A percentile compares a stretch with the other conserved stretches of the same genome.
phyloP scores from a whole-genome alignment of 306 rosid species.

The Bauhinia variegata region DNA sequence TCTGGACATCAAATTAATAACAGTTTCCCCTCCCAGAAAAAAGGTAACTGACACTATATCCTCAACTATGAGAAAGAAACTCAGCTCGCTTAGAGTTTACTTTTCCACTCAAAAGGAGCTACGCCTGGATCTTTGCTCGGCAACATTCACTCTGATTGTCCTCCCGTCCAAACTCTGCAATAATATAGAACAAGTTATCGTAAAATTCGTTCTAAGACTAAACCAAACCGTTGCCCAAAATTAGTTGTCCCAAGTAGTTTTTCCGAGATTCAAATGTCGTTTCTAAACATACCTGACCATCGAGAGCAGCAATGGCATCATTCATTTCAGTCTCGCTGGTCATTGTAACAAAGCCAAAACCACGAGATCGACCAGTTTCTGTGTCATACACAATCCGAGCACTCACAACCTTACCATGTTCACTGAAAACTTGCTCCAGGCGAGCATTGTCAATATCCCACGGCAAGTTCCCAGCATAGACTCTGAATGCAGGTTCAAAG shows the following conservation, averaged over 20 bases:
- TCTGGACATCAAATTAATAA: too few species aligned
- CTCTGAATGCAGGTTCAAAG: slow-evolving; percentile 47
- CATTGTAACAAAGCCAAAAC: slow-evolving; percentile 93
- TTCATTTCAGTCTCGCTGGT: slow-evolving; percentile 71
- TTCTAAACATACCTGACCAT: slow-evolving; percentile 75
- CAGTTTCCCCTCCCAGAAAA: too few species aligned
- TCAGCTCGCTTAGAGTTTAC: slow-evolving; percentile 27
- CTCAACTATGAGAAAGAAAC: slow-evolving; percentile 37
- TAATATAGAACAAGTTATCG: slow-evolving; percentile 28
- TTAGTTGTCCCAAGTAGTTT: too few species aligned
- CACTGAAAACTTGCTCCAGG: slow-evolving; percentile 72
- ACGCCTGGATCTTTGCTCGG: slow-evolving; percentile 84
- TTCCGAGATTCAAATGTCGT: too few species aligned
- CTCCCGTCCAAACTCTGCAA: slow-evolving; percentile 83
- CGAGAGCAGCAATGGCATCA: slow-evolving; percentile 88
- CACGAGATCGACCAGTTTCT: slow-evolving; percentile 94
- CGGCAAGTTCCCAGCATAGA: slow-evolving; percentile 89
- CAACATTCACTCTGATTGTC: slow-evolving; percentile 85
- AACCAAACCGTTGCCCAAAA: too few species aligned
- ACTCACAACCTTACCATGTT: slow-evolving; percentile 73
- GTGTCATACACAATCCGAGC: slow-evolving; percentile 83
- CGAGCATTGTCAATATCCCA: slow-evolving; percentile 78
- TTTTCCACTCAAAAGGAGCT: slow-evolving; percentile 50
- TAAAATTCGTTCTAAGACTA: slow-evolving; percentile 17
- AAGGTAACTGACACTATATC: slow-evolving; percentile 37